Conservation (phyloP, 2,329 filamentous ascomycete species). For the Fusarium pininemorale region DNA sequence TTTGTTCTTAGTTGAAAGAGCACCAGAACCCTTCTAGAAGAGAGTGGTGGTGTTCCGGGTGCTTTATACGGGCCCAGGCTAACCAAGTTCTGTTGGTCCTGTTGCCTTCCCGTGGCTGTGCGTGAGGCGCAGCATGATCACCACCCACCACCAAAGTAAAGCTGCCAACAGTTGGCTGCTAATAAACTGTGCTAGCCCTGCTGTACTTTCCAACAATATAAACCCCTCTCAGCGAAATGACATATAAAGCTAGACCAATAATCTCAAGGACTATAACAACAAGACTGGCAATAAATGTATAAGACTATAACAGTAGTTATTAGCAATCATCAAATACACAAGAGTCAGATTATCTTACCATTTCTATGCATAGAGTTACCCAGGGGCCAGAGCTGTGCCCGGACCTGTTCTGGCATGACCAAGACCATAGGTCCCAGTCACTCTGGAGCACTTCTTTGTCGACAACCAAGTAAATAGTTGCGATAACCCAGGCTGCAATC, state of each 20-base stretch:
- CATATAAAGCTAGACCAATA: not conserved
- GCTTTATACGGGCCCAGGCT: not conserved
- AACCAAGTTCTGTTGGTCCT: not conserved
- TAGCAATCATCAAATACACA: not conserved
- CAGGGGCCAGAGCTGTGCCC: not conserved
- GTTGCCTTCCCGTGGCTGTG: not conserved
- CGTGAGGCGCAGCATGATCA: not conserved
- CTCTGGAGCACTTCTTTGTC: not conserved
- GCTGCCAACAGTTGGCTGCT: not conserved
- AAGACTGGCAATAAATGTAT: not conserved
- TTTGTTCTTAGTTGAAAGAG: not conserved
- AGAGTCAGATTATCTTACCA: not conserved
- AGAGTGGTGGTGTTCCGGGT: not conserved
- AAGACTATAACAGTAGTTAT: not conserved
- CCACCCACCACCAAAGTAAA: not conserved
- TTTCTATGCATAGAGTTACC: not conserved
- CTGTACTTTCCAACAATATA: constrained; percentile 9
- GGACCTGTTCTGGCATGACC: not conserved
- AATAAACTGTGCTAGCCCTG: not conserved
- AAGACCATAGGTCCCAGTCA: constrained; percentile 13
- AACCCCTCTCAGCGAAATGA: not conserved
- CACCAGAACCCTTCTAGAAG: not conserved
- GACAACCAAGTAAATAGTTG: not conserved
- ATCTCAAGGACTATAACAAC: not conserved
- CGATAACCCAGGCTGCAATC: not conserved